A percentile compares a stretch with the other conserved stretches of the same genome.
Evolutionary conservation across 2,329 filamentous ascomycete species (phyloP).

Genomic region (Sporothrix dimorphospora): DNA sequence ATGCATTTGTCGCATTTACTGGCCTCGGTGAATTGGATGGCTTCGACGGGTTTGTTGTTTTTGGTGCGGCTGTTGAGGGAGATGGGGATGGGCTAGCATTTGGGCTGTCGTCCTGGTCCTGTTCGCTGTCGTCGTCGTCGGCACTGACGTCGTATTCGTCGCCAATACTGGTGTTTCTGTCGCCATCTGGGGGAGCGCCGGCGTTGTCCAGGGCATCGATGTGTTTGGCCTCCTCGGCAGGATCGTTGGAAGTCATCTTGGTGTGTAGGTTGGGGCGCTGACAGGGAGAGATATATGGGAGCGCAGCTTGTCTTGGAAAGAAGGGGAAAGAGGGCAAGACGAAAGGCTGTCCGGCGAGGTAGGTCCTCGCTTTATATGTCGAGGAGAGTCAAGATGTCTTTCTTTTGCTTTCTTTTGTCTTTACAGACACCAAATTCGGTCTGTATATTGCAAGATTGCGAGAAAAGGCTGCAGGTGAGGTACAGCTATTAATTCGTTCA

Average conservation of each 20-base stretch:
- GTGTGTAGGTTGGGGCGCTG: neutral
- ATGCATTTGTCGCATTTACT: neutral
- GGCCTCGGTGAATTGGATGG: neutral
- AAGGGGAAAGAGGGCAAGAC: neutral
- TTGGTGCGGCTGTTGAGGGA: neutral
- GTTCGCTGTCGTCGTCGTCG: neutral
- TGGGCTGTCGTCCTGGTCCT: neutral
- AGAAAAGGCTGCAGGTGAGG: conserved; percentile 5
- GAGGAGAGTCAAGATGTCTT: neutral
- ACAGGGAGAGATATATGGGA: neutral
- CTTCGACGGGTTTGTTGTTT: neutral
- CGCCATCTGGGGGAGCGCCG: neutral
- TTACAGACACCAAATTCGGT: neutral
- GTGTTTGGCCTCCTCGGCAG: neutral
- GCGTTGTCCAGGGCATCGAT: neutral
- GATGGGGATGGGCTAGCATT: neutral
- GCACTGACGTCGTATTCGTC: neutral
- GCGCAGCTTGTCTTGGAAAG: neutral
- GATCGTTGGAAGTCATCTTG: conserved; percentile 1
- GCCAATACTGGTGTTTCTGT: neutral
- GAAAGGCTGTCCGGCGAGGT: neutral
- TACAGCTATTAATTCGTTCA: neutral
- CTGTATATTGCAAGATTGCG: neutral
- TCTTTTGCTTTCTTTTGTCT: neutral
- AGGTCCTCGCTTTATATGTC: conserved; percentile 7